These are phyloP conservation scores for Ogataea sp. DNA, from an alignment of 805 yeast species.

Conservation along the genomic window DNA sequence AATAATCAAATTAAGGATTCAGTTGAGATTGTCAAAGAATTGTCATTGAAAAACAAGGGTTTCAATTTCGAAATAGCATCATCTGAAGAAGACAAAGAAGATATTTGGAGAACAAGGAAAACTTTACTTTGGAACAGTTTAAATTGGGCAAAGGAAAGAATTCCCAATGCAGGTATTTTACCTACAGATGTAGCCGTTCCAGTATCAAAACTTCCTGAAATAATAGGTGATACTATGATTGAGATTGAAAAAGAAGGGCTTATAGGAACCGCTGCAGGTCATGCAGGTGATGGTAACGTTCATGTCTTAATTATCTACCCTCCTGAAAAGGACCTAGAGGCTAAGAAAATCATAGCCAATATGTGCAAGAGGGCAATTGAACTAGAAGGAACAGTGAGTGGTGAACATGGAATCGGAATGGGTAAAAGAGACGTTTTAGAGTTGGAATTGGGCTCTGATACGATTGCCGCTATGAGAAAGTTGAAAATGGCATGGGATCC, in stretches of 20 bases:
- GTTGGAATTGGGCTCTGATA: constrained; percentile 56
- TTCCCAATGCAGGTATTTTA: constrained; percentile 43
- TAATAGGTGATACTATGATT: constrained; percentile 51
- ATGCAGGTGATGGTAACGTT: constrained; percentile 78
- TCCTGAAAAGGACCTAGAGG: constrained; percentile 37
- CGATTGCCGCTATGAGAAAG: constrained; percentile 63
- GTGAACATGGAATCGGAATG: constrained; percentile 80
- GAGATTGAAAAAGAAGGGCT: constrained; percentile 49
- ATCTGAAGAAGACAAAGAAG: constrained; percentile 50
- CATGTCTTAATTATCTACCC: constrained; percentile 58
- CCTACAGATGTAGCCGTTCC: constrained; percentile 85
- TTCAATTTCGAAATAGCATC: constrained; percentile 50
- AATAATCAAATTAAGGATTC: constrained; percentile 32
- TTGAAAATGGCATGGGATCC: constrained; percentile 70
- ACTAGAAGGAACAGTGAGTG: constrained; percentile 75
- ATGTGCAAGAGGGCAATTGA: constrained; percentile 59
- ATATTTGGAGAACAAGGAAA: constrained; percentile 69
- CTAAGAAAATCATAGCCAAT: constrained; percentile 42
- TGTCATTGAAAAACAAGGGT: constrained; percentile 48
- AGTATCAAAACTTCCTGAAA: constrained; percentile 52
- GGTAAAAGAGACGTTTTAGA: constrained; percentile 61
- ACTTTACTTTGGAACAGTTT: constrained; percentile 58
- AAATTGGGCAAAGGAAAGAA: constrained; percentile 50
- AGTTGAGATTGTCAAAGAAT: constrained; percentile 35
- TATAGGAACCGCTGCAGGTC: constrained; percentile 56